Percentiles rank a stretch among this genome's conserved stretches.
Conservation (phyloP, 2,329 filamentous ascomycete species). For the Tolypocladium capitatum region DNA sequence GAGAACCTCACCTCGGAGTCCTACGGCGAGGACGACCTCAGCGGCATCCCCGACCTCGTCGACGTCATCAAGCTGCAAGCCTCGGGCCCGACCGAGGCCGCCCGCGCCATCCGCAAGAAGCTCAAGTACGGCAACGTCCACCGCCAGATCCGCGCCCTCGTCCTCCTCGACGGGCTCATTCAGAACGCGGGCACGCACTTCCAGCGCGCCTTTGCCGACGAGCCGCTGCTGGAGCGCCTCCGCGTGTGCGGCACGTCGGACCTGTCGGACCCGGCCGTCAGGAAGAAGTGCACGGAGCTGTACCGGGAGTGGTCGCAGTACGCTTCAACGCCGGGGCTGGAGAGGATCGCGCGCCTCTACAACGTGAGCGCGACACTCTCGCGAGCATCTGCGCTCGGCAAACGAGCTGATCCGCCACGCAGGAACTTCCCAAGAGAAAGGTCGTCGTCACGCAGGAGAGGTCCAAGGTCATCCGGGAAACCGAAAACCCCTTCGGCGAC, state of each 20-base stretch:
- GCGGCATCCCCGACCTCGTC: slow-evolving; percentile 84
- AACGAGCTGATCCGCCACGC: neutral
- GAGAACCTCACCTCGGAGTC: slow-evolving; percentile 82
- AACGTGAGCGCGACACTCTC: slow-evolving; percentile 33
- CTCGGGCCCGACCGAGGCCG: slow-evolving; percentile 77
- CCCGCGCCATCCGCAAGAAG: slow-evolving; percentile 89
- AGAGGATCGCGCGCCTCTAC: slow-evolving; percentile 68
- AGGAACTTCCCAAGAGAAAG: slow-evolving; percentile 54
- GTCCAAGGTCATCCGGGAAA: slow-evolving; percentile 74
- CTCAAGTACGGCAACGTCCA: slow-evolving; percentile 97
- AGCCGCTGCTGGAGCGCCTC: slow-evolving; percentile 80
- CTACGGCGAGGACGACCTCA: slow-evolving; percentile 81
- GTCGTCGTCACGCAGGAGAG: slow-evolving; percentile 62
- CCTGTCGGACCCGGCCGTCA: slow-evolving; percentile 74
- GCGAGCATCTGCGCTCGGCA: neutral
- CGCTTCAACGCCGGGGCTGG: slow-evolving; percentile 66
- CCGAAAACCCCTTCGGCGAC: slow-evolving; percentile 57
- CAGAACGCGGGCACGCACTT: slow-evolving; percentile 86
- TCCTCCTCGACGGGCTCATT: slow-evolving; percentile 82
- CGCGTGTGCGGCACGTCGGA: slow-evolving; percentile 77
- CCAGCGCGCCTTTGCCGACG: slow-evolving; percentile 77
- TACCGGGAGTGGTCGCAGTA: slow-evolving; percentile 87
- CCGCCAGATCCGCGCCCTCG: slow-evolving; percentile 76
- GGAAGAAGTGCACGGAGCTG: slow-evolving; percentile 72
- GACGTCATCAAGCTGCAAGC: slow-evolving; percentile 86